Evolutionary conservation across 257 asterid species (phyloP).

Genomic region (Solanum paucissectum): DNA sequence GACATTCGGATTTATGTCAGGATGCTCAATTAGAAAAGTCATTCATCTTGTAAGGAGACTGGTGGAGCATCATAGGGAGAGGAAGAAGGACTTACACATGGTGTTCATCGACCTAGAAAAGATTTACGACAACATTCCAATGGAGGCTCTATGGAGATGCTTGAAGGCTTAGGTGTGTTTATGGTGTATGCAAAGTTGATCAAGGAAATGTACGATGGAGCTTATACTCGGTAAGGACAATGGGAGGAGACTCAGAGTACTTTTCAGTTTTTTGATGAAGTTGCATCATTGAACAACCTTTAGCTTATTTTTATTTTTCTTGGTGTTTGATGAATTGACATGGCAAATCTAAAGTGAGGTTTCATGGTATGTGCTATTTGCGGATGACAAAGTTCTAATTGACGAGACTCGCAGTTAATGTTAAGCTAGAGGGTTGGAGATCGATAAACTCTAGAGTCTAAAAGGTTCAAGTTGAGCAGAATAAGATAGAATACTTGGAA

Average conservation of each 20-base stretch:
- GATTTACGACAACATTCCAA: neutral
- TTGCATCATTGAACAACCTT: neutral
- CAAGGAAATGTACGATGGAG: neutral
- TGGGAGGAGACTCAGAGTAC: neutral
- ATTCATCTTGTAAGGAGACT: neutral
- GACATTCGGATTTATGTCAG: neutral
- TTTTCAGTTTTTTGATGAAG: neutral
- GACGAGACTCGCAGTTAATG: neutral
- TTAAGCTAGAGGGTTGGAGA: neutral
- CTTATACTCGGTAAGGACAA: neutral
- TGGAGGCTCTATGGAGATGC: neutral
- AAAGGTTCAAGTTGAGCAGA: neutral
- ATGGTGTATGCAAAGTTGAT: neutral
- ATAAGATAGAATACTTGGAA: neutral
- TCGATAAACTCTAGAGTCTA: neutral
- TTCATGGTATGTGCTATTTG: neutral
- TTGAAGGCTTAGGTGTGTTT: neutral
- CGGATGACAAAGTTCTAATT: neutral
- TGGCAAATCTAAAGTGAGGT: neutral
- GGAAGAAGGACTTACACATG: neutral
- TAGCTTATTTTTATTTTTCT: neutral
- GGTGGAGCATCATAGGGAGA: neutral
- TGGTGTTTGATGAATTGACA: neutral
- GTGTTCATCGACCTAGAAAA: neutral
- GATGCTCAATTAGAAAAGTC: neutral